A percentile compares a stretch with the other conserved stretches of the same genome.
Evolutionary conservation across 805 yeast genomes (phyloP).

Genomic region (Candida oleophila): DNA sequence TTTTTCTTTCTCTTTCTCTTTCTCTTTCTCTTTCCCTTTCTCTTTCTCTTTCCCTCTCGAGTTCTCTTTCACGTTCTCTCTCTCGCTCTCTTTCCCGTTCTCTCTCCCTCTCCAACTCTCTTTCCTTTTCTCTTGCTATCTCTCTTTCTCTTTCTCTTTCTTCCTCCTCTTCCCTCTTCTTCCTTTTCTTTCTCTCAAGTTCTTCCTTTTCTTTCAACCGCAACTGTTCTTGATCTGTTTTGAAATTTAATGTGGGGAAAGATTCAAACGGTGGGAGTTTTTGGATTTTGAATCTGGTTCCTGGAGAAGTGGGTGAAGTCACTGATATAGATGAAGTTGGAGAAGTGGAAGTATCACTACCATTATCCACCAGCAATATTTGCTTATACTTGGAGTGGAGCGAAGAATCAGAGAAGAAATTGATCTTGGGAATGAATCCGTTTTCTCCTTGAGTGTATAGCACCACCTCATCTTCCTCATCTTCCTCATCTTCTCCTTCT

Average conservation of each 20-base stretch:
- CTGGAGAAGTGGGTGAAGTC: constrained; percentile 7
- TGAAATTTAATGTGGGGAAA: constrained; percentile 14
- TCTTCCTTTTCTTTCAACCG: neutral
- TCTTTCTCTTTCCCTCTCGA: neutral
- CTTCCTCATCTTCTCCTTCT: constrained; percentile 5
- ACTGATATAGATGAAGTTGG: constrained; percentile 2
- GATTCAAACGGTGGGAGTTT: constrained; percentile 25
- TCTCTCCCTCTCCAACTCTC: neutral
- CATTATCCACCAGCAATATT: constrained; percentile 6
- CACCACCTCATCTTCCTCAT: neutral
- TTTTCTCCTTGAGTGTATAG: neutral
- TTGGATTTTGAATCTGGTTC: constrained; percentile 4
- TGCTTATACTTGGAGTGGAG: constrained; percentile 8
- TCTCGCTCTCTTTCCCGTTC: neutral
- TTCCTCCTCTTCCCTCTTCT: neutral
- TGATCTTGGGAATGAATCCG: neutral
- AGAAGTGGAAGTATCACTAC: neutral
- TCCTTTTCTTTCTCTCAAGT: neutral
- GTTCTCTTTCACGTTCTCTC: neutral
- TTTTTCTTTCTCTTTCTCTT: neutral
- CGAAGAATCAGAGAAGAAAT: neutral
- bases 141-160: neutral
- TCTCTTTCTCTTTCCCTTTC: neutral
- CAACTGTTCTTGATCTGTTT: neutral
- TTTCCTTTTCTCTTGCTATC: neutral